These are phyloP conservation scores for Blastobotrys proliferans DNA, from an alignment of 1,139 yeast species.

Conservation along the genomic window DNA sequence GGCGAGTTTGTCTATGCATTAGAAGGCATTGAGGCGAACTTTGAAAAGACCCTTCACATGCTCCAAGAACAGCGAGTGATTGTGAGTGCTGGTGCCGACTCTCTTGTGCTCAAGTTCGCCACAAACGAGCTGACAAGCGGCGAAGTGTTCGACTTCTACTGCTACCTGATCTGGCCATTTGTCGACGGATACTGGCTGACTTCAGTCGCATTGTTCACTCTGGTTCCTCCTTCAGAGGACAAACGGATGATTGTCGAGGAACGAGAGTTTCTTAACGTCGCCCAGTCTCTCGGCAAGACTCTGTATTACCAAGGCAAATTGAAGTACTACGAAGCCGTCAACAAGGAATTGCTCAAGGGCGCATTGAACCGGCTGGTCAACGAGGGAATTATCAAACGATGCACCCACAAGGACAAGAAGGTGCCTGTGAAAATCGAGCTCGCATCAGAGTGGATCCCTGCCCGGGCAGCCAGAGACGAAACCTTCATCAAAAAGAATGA, in stretches of 20 bases:
- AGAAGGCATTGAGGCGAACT: slow-evolving; percentile 36
- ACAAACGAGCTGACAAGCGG: slow-evolving; percentile 33
- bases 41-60: slow-evolving; percentile 31
- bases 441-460: slow-evolving; percentile 24
- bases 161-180: slow-evolving; percentile 43
- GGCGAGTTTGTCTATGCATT: slow-evolving; percentile 41
- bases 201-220: slow-evolving; percentile 35
- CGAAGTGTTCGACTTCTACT: slow-evolving; percentile 40
- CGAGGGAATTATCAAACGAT: slow-evolving; percentile 34
- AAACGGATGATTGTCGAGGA: slow-evolving; percentile 31
- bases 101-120: slow-evolving; percentile 28
- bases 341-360: slow-evolving; percentile 39
- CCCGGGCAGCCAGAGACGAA: slow-evolving; percentile 1
- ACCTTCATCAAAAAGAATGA: slow-evolving; percentile 17
- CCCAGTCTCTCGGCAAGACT: slow-evolving; percentile 41
- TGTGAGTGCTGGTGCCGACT: slow-evolving; percentile 21
- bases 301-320: slow-evolving; percentile 41
- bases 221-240: slow-evolving; percentile 26
- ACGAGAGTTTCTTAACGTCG: slow-evolving; percentile 32
- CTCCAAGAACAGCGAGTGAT: slow-evolving; percentile 34
- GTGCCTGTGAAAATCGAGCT: slow-evolving; percentile 15
- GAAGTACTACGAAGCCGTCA: slow-evolving; percentile 41
- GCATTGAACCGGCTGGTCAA: slow-evolving; percentile 36
- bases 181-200: slow-evolving; percentile 44
- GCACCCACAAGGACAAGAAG: slow-evolving; percentile 17